A percentile compares a stretch with the other conserved stretches of the same genome.
These are phyloP conservation scores for Microbotryomycetes sp. DNA, from an alignment of 1,284 basidiomycete genomes.

Conservation along the genomic window DNA sequence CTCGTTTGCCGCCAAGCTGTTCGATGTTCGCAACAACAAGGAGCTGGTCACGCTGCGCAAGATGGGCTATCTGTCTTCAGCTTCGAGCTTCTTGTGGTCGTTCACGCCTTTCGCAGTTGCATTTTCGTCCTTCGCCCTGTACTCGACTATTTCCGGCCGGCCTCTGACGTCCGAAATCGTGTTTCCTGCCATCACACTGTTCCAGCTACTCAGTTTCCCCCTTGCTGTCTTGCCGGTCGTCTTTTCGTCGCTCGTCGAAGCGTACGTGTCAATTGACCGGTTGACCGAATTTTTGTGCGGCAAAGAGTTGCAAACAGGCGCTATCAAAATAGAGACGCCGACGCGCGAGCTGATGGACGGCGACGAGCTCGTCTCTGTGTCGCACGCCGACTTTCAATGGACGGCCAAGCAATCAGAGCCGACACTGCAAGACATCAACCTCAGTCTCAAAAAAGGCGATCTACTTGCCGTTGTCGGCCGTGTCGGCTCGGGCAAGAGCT, in stretches of 20 bases:
- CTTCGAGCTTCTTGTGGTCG: slow-evolving; percentile 34
- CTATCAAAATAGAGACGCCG: slow-evolving; percentile 50
- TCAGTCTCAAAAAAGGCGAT: slow-evolving; percentile 75
- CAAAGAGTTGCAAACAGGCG: slow-evolving; percentile 71
- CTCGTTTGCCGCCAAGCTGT: slow-evolving; percentile 67
- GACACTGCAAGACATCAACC: slow-evolving; percentile 66
- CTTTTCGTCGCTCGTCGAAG: slow-evolving; percentile 71
- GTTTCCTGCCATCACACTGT: slow-evolving; percentile 89
- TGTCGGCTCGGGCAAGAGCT: slow-evolving; percentile 79
- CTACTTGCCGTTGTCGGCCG: slow-evolving; percentile 77
- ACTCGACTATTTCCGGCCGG: slow-evolving; percentile 57
- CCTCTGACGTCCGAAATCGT: slow-evolving; percentile 85
- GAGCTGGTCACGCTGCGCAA: slow-evolving; percentile 74
- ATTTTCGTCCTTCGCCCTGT: slow-evolving; percentile 78
- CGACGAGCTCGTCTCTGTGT: slow-evolving; percentile 56
- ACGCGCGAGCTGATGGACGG: slow-evolving; percentile 47
- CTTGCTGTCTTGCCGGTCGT: slow-evolving; percentile 54
- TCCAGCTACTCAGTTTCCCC: slow-evolving; percentile 83
- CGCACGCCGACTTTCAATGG: slow-evolving; percentile 43
- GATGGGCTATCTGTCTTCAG: slow-evolving; percentile 49
- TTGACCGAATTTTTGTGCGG: slow-evolving; percentile 68
- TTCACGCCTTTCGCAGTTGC: slow-evolving; percentile 59
- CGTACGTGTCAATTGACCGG: slow-evolving; percentile 74
- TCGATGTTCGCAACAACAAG: slow-evolving; percentile 71
- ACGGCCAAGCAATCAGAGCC: slow-evolving; percentile 45